These are phyloP conservation scores for Candida frijolesensis DNA, from an alignment of 1,139 yeast species.

Conservation along the genomic window DNA sequence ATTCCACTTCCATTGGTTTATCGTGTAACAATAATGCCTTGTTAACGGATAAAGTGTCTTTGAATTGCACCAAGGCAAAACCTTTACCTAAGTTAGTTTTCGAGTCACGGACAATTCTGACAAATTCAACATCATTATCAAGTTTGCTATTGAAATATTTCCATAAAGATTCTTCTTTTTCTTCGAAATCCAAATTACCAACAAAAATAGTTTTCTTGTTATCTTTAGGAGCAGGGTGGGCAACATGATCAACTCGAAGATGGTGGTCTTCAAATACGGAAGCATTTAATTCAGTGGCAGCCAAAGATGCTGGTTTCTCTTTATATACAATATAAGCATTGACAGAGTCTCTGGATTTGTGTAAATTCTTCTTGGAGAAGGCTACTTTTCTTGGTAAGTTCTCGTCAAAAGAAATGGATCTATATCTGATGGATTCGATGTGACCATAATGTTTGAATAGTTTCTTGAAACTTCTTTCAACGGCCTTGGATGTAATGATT, in stretches of 20 bases:
- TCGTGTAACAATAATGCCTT: constrained; percentile 81
- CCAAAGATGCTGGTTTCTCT: constrained; percentile 53
- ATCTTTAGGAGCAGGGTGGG: constrained; percentile 88
- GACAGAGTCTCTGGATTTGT: constrained; percentile 73
- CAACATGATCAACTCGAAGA: constrained; percentile 85
- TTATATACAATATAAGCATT: constrained; percentile 87
- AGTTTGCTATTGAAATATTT: constrained; percentile 64
- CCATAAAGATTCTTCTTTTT: constrained; percentile 89
- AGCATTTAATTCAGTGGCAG: constrained; percentile 63
- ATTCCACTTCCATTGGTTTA: constrained; percentile 50
- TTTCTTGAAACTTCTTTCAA: constrained; percentile 64
- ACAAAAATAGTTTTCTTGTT: constrained; percentile 85
- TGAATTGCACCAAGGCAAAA: constrained; percentile 92
- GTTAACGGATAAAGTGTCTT: constrained; percentile 76
- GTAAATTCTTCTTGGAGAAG: constrained; percentile 77
- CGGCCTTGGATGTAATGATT: constrained; percentile 65
- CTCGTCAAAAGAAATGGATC: constrained; percentile 90
- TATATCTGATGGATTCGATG: constrained; percentile 77
- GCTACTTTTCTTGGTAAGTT: constrained; percentile 92
- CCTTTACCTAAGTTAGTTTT: constrained; percentile 97
- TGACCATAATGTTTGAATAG: constrained; percentile 60
- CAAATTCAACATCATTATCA: constrained; percentile 79
- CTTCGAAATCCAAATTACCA: constrained; percentile 93
- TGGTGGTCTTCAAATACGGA: constrained; percentile 70
- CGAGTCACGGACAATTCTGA: constrained; percentile 86